A percentile compares a stretch with the other conserved stretches of the same genome.
phyloP scores from a whole-genome alignment of 352 stramenopile species.

The Phytophthora citrophthora region DNA sequence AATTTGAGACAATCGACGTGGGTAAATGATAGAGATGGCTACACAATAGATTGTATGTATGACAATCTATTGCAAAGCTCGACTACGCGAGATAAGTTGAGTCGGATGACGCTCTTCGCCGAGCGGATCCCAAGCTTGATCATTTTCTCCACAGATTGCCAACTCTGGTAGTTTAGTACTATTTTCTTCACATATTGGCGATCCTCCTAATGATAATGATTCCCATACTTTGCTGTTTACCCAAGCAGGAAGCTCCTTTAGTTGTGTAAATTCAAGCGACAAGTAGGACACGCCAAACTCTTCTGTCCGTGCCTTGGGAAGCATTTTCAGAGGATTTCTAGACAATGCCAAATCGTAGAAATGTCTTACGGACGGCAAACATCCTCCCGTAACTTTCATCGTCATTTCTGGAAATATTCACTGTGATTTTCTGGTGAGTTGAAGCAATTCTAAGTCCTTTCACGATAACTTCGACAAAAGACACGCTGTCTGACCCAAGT shows the following conservation, averaged over 20 bases:
- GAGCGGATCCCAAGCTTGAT: constrained; percentile 10
- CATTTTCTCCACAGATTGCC: constrained; percentile 4
- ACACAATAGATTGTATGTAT: too few species aligned
- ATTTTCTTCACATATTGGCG: background rate
- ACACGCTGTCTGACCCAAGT: background rate
- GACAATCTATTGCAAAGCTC: background rate
- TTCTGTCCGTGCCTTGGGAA: constrained; percentile 26
- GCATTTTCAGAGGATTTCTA: constrained; percentile 29
- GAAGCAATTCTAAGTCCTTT: too few species aligned
- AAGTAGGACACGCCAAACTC: constrained; percentile 34
- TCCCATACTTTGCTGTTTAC: constrained; percentile 4
- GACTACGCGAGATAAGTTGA: background rate
- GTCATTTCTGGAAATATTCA: background rate
- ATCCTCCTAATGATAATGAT: background rate
- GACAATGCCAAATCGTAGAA: constrained; percentile 39
- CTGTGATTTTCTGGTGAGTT: background rate
- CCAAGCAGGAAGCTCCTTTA: background rate
- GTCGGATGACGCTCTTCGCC: constrained; percentile 34
- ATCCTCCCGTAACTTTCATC: background rate
- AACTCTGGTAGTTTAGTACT: background rate
- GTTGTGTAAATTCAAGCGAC: constrained; percentile 35
- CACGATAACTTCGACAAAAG: background rate
- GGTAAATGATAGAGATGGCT: too few species aligned
- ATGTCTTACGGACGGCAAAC: background rate
- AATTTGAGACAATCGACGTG: too few species aligned